A percentile compares a stretch with the other conserved stretches of the same genome.
Conservation (phyloP, 768 basidiomycete species). For the Tricholoma saponaceum region DNA sequence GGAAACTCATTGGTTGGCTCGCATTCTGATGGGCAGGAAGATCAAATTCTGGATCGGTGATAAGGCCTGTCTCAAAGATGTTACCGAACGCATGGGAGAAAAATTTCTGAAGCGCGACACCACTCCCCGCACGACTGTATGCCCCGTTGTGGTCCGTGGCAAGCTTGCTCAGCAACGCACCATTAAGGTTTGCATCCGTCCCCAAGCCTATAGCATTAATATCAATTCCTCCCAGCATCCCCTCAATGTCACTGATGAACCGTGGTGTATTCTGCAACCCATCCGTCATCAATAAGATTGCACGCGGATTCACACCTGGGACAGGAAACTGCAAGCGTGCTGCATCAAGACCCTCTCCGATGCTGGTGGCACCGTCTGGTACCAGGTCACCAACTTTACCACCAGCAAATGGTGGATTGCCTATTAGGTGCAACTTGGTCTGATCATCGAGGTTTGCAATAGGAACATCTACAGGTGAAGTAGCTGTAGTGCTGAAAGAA, state of each 20-base stretch:
- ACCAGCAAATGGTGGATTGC: not conserved
- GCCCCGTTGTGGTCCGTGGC: not conserved
- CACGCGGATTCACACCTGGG: not conserved
- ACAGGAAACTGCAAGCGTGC: not conserved
- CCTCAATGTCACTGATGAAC: not conserved
- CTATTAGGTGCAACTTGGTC: not conserved
- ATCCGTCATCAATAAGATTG: not conserved
- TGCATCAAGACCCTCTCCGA: not conserved
- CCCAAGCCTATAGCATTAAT: not conserved
- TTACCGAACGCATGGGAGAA: not conserved
- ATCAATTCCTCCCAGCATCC: not conserved
- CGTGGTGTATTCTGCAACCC: not conserved
- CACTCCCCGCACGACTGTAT: not conserved
- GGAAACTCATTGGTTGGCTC: not conserved
- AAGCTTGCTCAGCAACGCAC: not conserved
- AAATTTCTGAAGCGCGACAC: not conserved
- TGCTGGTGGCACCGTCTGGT: not conserved
- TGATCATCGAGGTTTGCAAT: not conserved
- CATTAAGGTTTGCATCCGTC: not conserved
- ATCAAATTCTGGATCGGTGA: not conserved
- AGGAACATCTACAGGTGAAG: not conserved
- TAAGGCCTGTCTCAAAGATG: not conserved
- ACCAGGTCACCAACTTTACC: not conserved
- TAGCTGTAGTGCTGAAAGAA: not conserved
- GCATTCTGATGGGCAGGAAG: not conserved